A percentile compares a stretch with the other conserved stretches of the same genome.
phyloP scores from a whole-genome alignment of 805 yeast genomes.

The Candida lessepsii region DNA sequence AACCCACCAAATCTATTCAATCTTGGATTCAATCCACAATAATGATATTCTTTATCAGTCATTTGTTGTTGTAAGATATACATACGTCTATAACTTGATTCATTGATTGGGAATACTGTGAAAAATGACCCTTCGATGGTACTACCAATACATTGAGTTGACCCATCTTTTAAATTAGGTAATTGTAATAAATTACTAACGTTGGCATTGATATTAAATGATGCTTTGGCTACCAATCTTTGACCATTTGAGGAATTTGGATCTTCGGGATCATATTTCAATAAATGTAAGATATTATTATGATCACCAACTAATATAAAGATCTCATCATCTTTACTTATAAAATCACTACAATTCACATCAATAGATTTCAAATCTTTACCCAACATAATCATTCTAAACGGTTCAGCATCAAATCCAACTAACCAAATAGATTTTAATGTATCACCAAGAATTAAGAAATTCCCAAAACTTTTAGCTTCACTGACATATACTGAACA shows the following conservation, averaged over 20 bases:
- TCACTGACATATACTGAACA: slow-evolving; percentile 78
- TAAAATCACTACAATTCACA: slow-evolving; percentile 72
- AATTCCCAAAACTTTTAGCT: slow-evolving; percentile 77
- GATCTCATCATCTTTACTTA: slow-evolving; percentile 67
- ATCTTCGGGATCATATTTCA: slow-evolving; percentile 91
- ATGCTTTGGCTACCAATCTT: slow-evolving; percentile 63
- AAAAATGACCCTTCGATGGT: slow-evolving; percentile 78
- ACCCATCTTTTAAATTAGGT: slow-evolving; percentile 35
- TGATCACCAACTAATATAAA: slow-evolving; percentile 68
- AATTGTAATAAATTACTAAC: slow-evolving; percentile 54
- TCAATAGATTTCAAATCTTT: slow-evolving; percentile 66
- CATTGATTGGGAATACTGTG: slow-evolving; percentile 71
- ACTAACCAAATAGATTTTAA: slow-evolving; percentile 73
- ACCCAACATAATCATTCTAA: slow-evolving; percentile 74
- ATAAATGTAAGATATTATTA: slow-evolving; percentile 61
- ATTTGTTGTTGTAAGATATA: slow-evolving; percentile 86
- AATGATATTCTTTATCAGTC: slow-evolving; percentile 69
- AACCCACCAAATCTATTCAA: slow-evolving; percentile 55
- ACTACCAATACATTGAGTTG: slow-evolving; percentile 62
- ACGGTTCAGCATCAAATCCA: slow-evolving; percentile 95
- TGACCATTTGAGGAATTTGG: slow-evolving; percentile 80
- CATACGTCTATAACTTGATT: slow-evolving; percentile 73
- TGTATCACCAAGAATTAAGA: slow-evolving; percentile 79
- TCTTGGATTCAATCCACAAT: slow-evolving; percentile 79
- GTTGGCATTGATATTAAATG: slow-evolving; percentile 64